A percentile compares a stretch with the other conserved stretches of the same genome.
Evolutionary conservation across 495 filamentous ascomycete species (phyloP).

Genomic region (Lichina pygmaea): DNA sequence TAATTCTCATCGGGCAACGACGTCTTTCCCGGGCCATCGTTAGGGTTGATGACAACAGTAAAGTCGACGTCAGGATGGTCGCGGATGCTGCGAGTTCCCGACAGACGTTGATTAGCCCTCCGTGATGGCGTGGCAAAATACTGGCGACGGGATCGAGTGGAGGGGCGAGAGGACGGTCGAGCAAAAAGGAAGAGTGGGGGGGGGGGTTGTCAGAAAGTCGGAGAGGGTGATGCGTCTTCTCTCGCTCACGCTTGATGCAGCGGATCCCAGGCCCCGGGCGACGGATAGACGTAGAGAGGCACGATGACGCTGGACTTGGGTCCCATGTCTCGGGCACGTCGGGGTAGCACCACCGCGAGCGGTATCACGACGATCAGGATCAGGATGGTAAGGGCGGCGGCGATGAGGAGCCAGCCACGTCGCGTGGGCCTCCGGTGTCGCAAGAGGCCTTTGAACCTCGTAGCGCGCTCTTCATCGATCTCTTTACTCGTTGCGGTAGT

Average conservation of each 20-base stretch:
- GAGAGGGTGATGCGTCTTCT: too few species aligned
- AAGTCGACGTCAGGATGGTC: conserved; percentile 20
- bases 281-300: conserved; percentile 28
- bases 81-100: conserved; percentile 11
- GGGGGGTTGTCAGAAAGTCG: background rate
- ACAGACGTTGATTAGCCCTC: background rate
- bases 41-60: conserved; percentile 26
- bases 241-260: conserved; percentile 18
- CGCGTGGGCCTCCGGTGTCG: too few species aligned
- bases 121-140: too few species aligned
- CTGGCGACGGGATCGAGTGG: background rate
- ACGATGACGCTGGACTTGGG: conserved; percentile 13
- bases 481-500: too few species aligned
- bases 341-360: background rate
- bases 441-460: too few species aligned
- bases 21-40: conserved; percentile 22
- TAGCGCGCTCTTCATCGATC: too few species aligned
- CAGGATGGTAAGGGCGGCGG: background rate
- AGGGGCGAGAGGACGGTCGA: conserved; percentile 3
- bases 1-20: conserved; percentile 23
- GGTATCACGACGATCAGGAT: background rate
- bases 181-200: background rate
- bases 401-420: background rate
- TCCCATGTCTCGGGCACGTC: background rate
- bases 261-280: conserved; percentile 21